Evolutionary conservation across 2,329 filamentous ascomycete genomes (phyloP).

Genomic region (Aspergillus oerlinghausenensis): DNA sequence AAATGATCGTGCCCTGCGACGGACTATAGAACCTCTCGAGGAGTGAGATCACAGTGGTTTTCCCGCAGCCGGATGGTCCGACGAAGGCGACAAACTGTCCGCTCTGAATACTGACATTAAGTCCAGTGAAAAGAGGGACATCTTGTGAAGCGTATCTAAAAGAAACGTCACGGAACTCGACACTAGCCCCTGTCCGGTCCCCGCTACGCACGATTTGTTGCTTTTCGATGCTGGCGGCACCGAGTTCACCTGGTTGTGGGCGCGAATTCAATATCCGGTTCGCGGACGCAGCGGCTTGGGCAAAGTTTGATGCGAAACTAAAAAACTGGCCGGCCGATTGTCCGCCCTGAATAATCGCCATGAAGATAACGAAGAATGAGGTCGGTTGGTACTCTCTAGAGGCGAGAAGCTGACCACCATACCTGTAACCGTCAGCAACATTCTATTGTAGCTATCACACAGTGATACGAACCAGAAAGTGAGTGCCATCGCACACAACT

Average conservation of each 20-base stretch:
- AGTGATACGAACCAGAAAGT: constrained; percentile 48
- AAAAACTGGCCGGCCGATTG: constrained; percentile 65
- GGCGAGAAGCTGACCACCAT: constrained; percentile 57
- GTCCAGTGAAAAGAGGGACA: constrained; percentile 24
- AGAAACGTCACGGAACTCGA: neutral
- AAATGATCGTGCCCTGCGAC: constrained; percentile 32
- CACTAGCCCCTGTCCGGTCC: neutral
- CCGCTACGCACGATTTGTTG: neutral
- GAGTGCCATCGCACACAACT: constrained; percentile 59
- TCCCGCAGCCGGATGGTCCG: constrained; percentile 47
- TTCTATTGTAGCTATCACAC: neutral
- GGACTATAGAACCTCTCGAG: constrained; percentile 47
- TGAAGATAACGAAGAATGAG: constrained; percentile 57
- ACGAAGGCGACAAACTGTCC: constrained; percentile 45
- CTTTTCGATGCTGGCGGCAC: neutral
- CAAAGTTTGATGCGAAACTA: constrained; percentile 57
- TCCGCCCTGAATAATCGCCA: constrained; percentile 63
- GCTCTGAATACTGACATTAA: constrained; percentile 32
- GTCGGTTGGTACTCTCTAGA: constrained; percentile 44
- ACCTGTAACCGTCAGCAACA: constrained; percentile 44
- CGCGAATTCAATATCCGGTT: constrained; percentile 32
- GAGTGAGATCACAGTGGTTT: constrained; percentile 43
- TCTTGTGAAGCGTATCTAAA: constrained; percentile 34
- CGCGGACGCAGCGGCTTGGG: constrained; percentile 35
- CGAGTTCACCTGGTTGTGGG: neutral